Evolutionary conservation across 2,329 filamentous ascomycete species (phyloP), one percentile per base, ranked within the genome.

Genomic region (Metarhizium guizhouense): DNA sequence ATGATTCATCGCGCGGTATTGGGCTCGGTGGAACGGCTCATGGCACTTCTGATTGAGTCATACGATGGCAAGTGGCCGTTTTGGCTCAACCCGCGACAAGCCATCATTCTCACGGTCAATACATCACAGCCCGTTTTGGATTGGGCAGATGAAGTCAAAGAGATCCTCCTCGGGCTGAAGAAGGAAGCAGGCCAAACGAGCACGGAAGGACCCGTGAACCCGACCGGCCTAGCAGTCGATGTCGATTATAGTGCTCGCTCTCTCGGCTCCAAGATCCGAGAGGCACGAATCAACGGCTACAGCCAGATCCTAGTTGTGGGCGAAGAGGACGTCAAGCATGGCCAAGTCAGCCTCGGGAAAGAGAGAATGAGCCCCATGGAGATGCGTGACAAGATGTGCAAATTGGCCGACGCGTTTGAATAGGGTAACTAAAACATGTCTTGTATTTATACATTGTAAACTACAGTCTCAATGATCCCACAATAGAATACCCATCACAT

Each of bases 1-100:
- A 81, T 95, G 65, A 86, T 95, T 53, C 90, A 95, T 67, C 83
- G 90, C 52, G 90, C 91, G 14, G 87, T 95, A 40, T 79, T 95
- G 53, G 90, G 90, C 16, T 94, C 88, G 0, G 80, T 95, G 5
- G 90, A 95, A 71, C 81, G 91, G 49, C 83, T 95, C 59, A 86
- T 95, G 79, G 90, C 90, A 3, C 76, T 95, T 14, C 72, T 95
- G 45, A 92, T 94, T 55, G 91, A 95, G 70, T 86, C 89, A 61
- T 90, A 92, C 63, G 79, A 86, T 56, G 88, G 88, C 16, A 81
- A 79, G 56, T 95, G 89, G 83, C 90, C 90, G 3, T 93, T 95
- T 68, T 95, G 90, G 91, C 76, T 95, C 10, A 92, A 88, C 55
- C 90, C 90, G 1, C 82, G 84, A 6, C 91, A 94, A 65, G 85